Base-by-base conservation (phyloP, 192 early-diverging fungal species). In the Borealophlyctis nickersoniae region DNA sequence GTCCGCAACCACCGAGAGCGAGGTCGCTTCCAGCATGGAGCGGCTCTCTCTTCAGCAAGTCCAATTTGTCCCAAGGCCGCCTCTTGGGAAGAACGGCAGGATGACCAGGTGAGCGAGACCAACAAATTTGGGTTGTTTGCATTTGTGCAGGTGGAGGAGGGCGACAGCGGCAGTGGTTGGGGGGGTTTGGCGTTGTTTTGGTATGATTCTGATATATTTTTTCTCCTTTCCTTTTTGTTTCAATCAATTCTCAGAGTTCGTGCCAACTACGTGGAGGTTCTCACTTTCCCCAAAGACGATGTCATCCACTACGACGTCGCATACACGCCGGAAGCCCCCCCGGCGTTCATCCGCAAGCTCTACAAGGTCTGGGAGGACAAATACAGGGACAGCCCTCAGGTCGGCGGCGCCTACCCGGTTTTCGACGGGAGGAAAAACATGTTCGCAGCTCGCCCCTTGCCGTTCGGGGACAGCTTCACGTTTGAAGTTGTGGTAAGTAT, bases 391-490 rank as follows among this genome's bases (percentile, higher is more conserved):
- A 16, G 13, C 0, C 50, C 14, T 7, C 72, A 66, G 4, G 73
- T 89, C 11, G 66, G 2, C 0, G 34, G 52, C 13, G 11, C 16
- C 14, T 50, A 39, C 45, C 49, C 58, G 22, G 65, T 29, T 33
- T 66, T 29, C 49, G 65, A 66, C 28, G 65, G 65, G 2, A 0
- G 36, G 0, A 63, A 63, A 39, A 66, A 52, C 39, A 55, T 55
- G 53, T 55, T 28, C 29, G 13, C 29, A 16, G 2, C 1, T 1
- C 13, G 26, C 14, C 24, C 23, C 14, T 55, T 55, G 53, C 24
- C 23, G 83, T 73, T 65, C 4, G 70, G 81, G 0, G 75, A 82
- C 27, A 75, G 72, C 22, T 49, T 60, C 0, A 59, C 39, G 4
- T 52, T 66, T 27, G 36, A 66, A 2, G 39, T 66, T 29, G 0